Evolutionary conservation across 78 protist species (phyloP).

Genomic region (Capsaspora owczarzaki): DNA sequence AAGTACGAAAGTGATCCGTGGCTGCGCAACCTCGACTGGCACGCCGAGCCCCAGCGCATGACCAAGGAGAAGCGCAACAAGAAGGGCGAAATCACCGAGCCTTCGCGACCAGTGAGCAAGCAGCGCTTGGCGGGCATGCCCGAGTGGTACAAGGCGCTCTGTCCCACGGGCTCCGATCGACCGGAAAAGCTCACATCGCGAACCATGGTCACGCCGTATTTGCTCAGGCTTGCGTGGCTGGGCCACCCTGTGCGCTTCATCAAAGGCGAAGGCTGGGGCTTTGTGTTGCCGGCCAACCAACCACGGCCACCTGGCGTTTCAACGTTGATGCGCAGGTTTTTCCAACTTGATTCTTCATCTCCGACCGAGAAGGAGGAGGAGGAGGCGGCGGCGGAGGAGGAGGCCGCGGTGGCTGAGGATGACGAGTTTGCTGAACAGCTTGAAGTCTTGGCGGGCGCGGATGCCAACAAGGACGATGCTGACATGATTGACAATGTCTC

Average conservation of each 20-base stretch:
- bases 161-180: too few relatives aligned
- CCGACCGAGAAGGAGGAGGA: neutral
- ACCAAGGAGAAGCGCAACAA: neutral
- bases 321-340: too few relatives aligned
- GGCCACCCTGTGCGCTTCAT: neutral
- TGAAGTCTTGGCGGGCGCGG: too few relatives aligned
- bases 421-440: neutral
- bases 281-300: neutral
- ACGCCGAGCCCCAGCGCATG: neutral
- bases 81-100: neutral
- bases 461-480: too few relatives aligned
- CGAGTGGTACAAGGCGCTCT: neutral
- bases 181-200: neutral
- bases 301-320: too few relatives aligned
- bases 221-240: neutral
- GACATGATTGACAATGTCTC: too few relatives aligned
- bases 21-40: conserved; percentile 2
- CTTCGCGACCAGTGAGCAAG: neutral
- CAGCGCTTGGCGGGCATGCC: neutral
- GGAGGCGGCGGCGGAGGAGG: neutral
- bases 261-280: neutral
- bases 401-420: neutral
- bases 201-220: neutral
- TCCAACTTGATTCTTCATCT: too few relatives aligned
- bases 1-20: neutral